Evolutionary conservation across 805 yeast genomes (phyloP), one percentile per base, ranked within the genome.

Genomic region (Ogataea chonburiensis): DNA sequence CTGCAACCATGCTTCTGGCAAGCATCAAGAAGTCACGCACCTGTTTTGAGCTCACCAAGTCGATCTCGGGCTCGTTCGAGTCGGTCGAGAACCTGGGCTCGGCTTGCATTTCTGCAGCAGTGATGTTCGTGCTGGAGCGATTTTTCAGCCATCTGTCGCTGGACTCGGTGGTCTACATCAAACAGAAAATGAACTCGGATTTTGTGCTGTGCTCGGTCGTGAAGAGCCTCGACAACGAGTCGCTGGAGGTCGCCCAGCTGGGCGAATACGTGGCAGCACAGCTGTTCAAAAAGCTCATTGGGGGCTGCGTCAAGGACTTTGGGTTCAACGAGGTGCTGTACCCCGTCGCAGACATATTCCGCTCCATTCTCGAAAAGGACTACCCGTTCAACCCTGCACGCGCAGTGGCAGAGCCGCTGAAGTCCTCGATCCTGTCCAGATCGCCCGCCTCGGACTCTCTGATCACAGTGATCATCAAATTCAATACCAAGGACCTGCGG

Each of bases 291-390:
- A 73, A 79, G 24, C 53, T 81, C 17, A 53, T 84, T 14, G 94
- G 93, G 2, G 79, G 82, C 7, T 73, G 86, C 42, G 71, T 82
- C 23, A 80, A 77, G 43, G 95, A 86, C 58, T 86, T 80, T 63
- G 94, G 95, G 1, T 86, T 86, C 55, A 88, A 86, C 50, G 55
- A 70, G 3, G 68, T 80, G n/a, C 61, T 83, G 39, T 70, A 70
- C 40, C 80, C 84, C 3, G 57, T 86, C 17, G 73, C 85, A 43
- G 91, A 83, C 46, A 69, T 84, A 2, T 74, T 82, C 48, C 81
- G 79, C 53, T 78, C 73, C 35, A 61, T 74, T 18, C 67, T 84
- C 5, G 53, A 78, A 24, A 67, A 67, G 27, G 87, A 81, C 43
- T 83, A 79, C 52, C 91, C 93, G 7, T 56, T 82, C 37, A 67